These are phyloP conservation scores for Phytophthora litchii DNA, from an alignment of 352 stramenopile genomes.

Conservation along the genomic window DNA sequence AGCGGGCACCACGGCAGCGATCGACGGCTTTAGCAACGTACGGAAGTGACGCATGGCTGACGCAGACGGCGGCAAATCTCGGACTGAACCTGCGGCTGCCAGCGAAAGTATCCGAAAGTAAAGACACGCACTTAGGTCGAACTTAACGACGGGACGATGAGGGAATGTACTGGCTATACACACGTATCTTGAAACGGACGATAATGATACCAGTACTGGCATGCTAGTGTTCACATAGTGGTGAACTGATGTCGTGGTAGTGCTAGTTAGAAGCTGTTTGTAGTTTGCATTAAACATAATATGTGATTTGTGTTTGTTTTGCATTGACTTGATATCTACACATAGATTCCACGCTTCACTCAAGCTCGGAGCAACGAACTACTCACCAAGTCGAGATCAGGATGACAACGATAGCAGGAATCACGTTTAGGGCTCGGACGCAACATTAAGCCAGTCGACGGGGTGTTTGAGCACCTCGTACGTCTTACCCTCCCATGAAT, in stretches of 20 bases:
- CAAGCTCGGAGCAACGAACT: not conserved
- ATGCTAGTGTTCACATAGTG: no score
- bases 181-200: constrained; percentile 11
- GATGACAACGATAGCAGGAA: not conserved
- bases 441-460: constrained; percentile 91
- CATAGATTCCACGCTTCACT: constrained; percentile 9
- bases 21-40: constrained; percentile 27
- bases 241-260: no score
- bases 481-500: constrained; percentile 91
- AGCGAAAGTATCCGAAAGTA: constrained; percentile 25
- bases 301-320: constrained; percentile 8
- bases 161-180: not conserved
- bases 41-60: constrained; percentile 28
- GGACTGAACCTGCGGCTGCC: constrained; percentile 29
- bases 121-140: constrained; percentile 22
- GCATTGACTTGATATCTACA: constrained; percentile 28
- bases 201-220: no score
- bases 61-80: constrained; percentile 18
- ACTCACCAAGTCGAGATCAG: not conserved
- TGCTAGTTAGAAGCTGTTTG: no score
- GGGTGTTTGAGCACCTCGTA: constrained; percentile 93
- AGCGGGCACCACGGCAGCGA: constrained; percentile 27
- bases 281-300: no score
- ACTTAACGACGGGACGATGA: constrained; percentile 9
- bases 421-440: constrained; percentile 21